A percentile compares a stretch with the other conserved stretches of the same genome.
Conservation (phyloP, 2,329 filamentous ascomycete species). For the Fusarium albidum region DNA sequence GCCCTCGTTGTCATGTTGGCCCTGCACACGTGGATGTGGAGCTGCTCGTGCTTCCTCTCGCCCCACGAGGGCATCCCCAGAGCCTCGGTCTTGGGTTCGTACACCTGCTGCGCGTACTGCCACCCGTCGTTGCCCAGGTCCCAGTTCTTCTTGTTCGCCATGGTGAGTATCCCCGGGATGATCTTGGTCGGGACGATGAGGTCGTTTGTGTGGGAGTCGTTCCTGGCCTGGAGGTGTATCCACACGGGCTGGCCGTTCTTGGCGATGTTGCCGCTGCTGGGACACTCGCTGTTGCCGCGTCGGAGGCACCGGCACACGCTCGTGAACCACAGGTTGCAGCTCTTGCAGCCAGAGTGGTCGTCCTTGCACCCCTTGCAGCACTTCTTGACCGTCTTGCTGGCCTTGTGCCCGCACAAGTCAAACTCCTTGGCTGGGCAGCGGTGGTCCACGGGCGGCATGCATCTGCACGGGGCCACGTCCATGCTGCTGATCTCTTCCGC, state of each 20-base stretch:
- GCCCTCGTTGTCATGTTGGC: slow-evolving; percentile 3
- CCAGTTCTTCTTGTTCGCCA: neutral
- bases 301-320: slow-evolving; percentile 20
- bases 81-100: neutral
- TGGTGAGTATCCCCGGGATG: slow-evolving; percentile 17
- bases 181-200: slow-evolving; percentile 18
- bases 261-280: neutral
- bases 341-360: slow-evolving; percentile 5
- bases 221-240: neutral
- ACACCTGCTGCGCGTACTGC: slow-evolving; percentile 17
- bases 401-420: neutral
- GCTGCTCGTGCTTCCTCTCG: slow-evolving; percentile 17
- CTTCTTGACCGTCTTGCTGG: neutral
- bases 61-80: slow-evolving; percentile 23
- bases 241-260: neutral
- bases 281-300: neutral
- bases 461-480: neutral
- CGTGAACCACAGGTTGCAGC: slow-evolving; percentile 19
- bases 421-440: neutral
- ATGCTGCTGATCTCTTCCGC: neutral
- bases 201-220: neutral
- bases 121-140: slow-evolving; percentile 14
- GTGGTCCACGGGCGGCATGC: neutral
- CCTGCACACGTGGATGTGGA: slow-evolving; percentile 28
- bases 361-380: slow-evolving; percentile 29